A percentile compares a stretch with the other conserved stretches of the same genome.
phyloP scores from a whole-genome alignment of 805 yeast species.

The Yamadazyma philogaea region DNA sequence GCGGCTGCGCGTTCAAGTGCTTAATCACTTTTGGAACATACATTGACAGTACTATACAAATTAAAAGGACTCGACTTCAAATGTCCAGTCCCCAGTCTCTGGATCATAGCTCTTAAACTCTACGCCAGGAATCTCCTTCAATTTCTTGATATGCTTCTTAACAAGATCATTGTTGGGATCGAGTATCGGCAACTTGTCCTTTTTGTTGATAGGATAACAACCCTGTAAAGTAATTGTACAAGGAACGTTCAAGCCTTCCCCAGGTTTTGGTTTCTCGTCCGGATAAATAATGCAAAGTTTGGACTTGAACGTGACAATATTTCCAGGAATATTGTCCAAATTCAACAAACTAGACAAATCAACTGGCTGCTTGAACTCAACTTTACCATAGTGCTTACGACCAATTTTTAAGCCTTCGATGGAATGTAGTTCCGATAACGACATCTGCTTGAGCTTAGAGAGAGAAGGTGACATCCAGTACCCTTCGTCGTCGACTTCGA shows the following conservation, averaged over 20 bases:
- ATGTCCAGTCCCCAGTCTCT: constrained; percentile 68
- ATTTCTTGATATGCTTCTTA: constrained; percentile 61
- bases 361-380: constrained; percentile 77
- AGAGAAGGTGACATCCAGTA: constrained; percentile 86
- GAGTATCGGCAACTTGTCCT: constrained; percentile 66
- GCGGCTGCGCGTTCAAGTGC: not conserved
- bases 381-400: constrained; percentile 69
- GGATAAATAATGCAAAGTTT: constrained; percentile 72
- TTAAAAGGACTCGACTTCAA: constrained; percentile 44
- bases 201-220: constrained; percentile 76
- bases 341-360: constrained; percentile 70
- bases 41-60: constrained; percentile 6
- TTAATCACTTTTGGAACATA: not conserved
- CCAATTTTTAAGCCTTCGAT: constrained; percentile 74
- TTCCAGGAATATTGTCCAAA: constrained; percentile 54
- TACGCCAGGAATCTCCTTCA: constrained; percentile 57
- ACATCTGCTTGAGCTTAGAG: constrained; percentile 54
- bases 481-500: constrained; percentile 60
- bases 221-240: constrained; percentile 71
- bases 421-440: constrained; percentile 60
- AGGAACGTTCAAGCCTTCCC: constrained; percentile 81
- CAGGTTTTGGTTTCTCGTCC: constrained; percentile 61
- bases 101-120: constrained; percentile 77
- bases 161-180: constrained; percentile 76
- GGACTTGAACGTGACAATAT: constrained; percentile 56